Percentiles rank a stretch among this genome's conserved stretches.
These are phyloP conservation scores for Vicia villosa DNA, from an alignment of 306 rosid species.

Conservation along the genomic window DNA sequence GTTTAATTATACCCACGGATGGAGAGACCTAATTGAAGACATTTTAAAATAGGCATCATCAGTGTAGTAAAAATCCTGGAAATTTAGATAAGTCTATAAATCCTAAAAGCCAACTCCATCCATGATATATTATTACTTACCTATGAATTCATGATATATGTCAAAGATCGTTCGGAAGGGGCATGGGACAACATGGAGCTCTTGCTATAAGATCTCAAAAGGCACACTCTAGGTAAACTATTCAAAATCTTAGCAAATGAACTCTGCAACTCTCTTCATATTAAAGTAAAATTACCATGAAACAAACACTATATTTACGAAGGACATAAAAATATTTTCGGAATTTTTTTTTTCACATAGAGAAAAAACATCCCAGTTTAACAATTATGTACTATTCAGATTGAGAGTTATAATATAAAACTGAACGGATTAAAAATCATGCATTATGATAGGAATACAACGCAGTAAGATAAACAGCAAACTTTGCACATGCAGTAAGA, in stretches of 20 bases:
- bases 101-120: neutral
- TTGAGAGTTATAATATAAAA: constrained; percentile 16
- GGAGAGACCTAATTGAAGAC: constrained; percentile 64
- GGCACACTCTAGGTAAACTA: neutral
- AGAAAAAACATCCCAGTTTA: constrained; percentile 20
- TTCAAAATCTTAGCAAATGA: constrained; percentile 2
- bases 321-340: constrained; percentile 5
- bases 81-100: constrained; percentile 24
- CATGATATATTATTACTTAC: neutral
- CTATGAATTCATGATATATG: constrained; percentile 21
- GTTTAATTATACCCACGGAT: constrained; percentile 74
- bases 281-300: constrained; percentile 4
- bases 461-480: constrained; percentile 11
- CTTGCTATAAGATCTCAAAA: neutral
- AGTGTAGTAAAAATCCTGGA: neutral
- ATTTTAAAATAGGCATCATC: constrained; percentile 27
- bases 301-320: neutral
- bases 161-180: neutral
- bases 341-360: constrained; percentile 18
- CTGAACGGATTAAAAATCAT: neutral
- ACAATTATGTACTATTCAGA: neutral
- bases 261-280: constrained; percentile 9
- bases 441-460: constrained; percentile 12
- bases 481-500: constrained; percentile 27
- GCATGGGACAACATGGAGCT: neutral